Evolutionary conservation across 129 eudicot species (phyloP).

Genomic region (Kitagawia praeruptora): DNA sequence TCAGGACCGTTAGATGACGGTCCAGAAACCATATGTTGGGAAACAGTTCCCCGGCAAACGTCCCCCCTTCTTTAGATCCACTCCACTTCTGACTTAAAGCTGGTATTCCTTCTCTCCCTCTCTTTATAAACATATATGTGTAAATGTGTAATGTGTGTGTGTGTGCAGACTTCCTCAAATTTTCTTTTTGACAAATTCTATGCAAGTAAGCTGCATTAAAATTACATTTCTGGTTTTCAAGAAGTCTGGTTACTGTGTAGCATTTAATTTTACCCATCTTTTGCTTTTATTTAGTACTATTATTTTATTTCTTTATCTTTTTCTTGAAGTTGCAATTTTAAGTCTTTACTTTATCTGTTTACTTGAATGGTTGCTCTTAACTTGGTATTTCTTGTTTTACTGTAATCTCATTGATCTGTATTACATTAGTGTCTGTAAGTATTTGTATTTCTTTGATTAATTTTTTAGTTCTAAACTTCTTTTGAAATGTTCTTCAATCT

Average conservation of each 20-base stretch:
- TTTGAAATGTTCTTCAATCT: neutral
- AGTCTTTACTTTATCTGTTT: neutral
- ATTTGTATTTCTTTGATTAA: neutral
- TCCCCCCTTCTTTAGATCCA: too few relatives aligned
- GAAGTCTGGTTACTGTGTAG: neutral
- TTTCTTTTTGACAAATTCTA: too few relatives aligned
- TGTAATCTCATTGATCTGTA: neutral
- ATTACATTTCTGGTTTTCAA: neutral
- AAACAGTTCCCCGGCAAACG: too few relatives aligned
- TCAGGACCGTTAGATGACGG: too few relatives aligned
- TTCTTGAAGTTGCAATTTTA: neutral
- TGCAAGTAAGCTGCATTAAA: slow-evolving; percentile 1
- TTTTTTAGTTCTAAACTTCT: neutral
- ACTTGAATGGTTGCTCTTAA: neutral
- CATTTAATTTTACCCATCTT: neutral
- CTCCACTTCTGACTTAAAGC: too few relatives aligned
- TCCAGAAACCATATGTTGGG: too few relatives aligned
- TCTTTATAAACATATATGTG: too few relatives aligned
- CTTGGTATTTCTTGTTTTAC: too few relatives aligned
- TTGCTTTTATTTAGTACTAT: neutral
- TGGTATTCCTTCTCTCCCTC: too few relatives aligned
- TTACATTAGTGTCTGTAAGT: neutral
- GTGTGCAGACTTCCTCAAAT: too few relatives aligned
- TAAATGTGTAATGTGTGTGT: too few relatives aligned
- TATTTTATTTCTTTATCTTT: too few relatives aligned